Base-by-base conservation (phyloP, 441 rosid species). In the Erodium trifolium region DNA sequence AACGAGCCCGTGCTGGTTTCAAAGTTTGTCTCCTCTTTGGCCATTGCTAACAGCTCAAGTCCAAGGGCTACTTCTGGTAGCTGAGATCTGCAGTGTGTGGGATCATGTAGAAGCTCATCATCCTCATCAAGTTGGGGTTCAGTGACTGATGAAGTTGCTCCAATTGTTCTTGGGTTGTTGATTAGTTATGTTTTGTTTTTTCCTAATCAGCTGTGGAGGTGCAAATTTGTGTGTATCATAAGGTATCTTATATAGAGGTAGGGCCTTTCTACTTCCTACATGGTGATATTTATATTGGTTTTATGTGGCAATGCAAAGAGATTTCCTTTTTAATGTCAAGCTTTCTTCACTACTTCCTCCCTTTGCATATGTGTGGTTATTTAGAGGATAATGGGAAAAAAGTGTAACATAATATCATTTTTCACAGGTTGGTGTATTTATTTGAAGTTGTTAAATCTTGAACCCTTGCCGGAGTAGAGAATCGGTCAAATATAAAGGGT, bases 1-100 rank as follows among this genome's bases (percentile, higher is more conserved):
- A 84, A 82, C 10, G 91, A 85, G 79, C 88, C 86, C 17, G 85
- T 86, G 57, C 86, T 87, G 11, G 84, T 85, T 53, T 76, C 89
- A 7, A 86, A 75, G 67, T 87, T 84, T 17, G 75, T 71, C 70
- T 81, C 90, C 47, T 80, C 89, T 16, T 73, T 79, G 60, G 85
- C 89, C 74, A 77, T 85, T 62, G 71, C 82, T 12, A 59, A 78
- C 66, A 75, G 76, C 71, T 71, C 75, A 71, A 80, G 75, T 73
- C 87, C 86, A 45, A 82, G 66, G 57, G 72, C 81, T 16, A 23
- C 74, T 18, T 71, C 80, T 0, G 83, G 81, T 70, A 72, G 83
- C 81, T 88, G 89, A 89, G 76, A 65, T 49, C 65, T 51, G 63
- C 57, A 23, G 41, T 65, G 37, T 47, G 2, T 67, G 64, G 72